Percentiles rank a stretch among this genome's conserved stretches.
These are phyloP conservation scores for Calvatia gigantea DNA, from an alignment of 768 basidiomycete species.

Conservation along the genomic window DNA sequence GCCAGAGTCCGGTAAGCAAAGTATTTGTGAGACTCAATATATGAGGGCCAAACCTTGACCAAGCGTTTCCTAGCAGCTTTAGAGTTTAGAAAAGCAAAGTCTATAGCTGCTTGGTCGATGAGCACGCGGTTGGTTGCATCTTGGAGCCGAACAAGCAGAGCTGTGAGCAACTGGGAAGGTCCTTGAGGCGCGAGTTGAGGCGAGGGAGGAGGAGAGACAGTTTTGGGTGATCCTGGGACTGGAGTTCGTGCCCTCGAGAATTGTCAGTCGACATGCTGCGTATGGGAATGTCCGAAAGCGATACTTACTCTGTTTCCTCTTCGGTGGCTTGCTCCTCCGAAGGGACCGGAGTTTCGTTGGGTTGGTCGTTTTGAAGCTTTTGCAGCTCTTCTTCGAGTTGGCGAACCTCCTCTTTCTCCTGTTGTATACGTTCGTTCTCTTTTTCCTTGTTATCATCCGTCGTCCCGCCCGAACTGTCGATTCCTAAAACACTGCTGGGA, in stretches of 20 bases:
- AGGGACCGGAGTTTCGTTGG: slow-evolving; percentile 15
- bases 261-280: slow-evolving; percentile 17
- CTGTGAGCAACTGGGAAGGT: slow-evolving; percentile 89
- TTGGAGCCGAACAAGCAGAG: slow-evolving; percentile 84
- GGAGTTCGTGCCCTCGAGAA: slow-evolving; percentile 50
- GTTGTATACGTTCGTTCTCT: slow-evolving; percentile 47
- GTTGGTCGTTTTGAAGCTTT: slow-evolving; percentile 43
- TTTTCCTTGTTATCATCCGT: slow-evolving; percentile 46
- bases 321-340: slow-evolving; percentile 22
- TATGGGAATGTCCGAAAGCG: neutral
- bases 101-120: slow-evolving; percentile 92
- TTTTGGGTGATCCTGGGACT: slow-evolving; percentile 65
- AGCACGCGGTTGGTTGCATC: slow-evolving; percentile 89
- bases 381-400: slow-evolving; percentile 79
- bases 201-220: slow-evolving; percentile 53
- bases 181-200: slow-evolving; percentile 82
- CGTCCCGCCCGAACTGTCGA: slow-evolving; percentile 43
- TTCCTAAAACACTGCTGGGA: slow-evolving; percentile 81
- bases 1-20: slow-evolving; percentile 1
- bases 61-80: slow-evolving; percentile 93
- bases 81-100: slow-evolving; percentile 95
- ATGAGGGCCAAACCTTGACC: slow-evolving; percentile 55
- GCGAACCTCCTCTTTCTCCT: slow-evolving; percentile 65
- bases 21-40: neutral
- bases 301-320: slow-evolving; percentile 44